A percentile compares a stretch with the other conserved stretches of the same genome.
These are phyloP conservation scores for Podosphaera xanthii DNA, from an alignment of 2,329 filamentous ascomycete genomes.

Conservation along the genomic window DNA sequence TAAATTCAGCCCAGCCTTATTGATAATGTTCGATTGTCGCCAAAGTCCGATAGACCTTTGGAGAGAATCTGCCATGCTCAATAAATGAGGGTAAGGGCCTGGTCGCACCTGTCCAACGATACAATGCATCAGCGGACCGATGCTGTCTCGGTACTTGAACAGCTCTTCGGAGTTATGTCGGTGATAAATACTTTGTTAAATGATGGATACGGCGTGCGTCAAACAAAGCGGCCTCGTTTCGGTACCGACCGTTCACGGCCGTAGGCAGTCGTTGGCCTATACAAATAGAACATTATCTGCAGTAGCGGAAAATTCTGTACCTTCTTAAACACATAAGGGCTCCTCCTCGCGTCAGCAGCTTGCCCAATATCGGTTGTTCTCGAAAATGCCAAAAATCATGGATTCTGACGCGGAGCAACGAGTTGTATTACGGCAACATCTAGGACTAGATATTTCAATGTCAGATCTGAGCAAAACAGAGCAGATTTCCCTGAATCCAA, in stretches of 20 bases:
- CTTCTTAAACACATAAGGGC: neutral
- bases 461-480: neutral
- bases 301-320: neutral
- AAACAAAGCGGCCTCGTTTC: neutral
- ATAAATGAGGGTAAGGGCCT: neutral
- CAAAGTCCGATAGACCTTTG: neutral
- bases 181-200: neutral
- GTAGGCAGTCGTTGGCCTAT: neutral
- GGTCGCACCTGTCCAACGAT: neutral
- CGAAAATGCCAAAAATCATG: neutral
- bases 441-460: neutral
- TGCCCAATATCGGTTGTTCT: neutral
- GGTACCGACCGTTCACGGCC: neutral
- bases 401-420: neutral
- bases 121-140: neutral
- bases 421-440: neutral
- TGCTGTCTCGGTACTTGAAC: neutral
- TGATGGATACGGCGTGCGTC: neutral
- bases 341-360: neutral
- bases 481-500: neutral
- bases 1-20: neutral
- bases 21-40: neutral
- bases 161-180: neutral
- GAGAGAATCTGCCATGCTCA: neutral
- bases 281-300: neutral